Evolutionary conservation across 2,329 filamentous ascomycete species (phyloP), one percentile per base, ranked within the genome.

Genomic region (Aspergillus sp.): DNA sequence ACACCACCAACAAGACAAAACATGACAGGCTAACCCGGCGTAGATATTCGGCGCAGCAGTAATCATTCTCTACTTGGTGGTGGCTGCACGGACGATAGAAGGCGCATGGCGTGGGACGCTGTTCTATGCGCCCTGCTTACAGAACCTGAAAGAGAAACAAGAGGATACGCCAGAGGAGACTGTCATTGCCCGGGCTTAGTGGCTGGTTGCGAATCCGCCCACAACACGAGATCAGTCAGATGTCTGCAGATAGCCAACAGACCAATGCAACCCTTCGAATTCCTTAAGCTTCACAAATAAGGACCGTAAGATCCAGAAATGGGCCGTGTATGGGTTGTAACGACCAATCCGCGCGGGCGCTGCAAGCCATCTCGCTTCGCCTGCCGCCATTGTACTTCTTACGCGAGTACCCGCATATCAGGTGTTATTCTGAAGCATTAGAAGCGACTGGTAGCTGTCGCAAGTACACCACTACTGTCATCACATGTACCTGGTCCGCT

Each of bases 51-150:
- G 74, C 9, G 61, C 75, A 4, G 63, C 69, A 2, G 78, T 82
- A 0, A 69, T 77, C 9, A 24, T 81, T 2, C 65, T 82, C 2
- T 83, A 79, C 79, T 69, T 76, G 13, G 65, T 81, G 2, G 77
- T 82, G 5, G 73, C 73, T 1, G 59, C 59, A 4, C 69, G 73
- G 1, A 83, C 80, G 1, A 62, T 73, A 0, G 63, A 68, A 52
- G 74, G 74, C 6, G 76, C 75, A 7, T 71, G 71, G 60, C 71
- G 65, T 13, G 78, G 79, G 1, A 66, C 71, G 26, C 52, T 82
- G 11, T 78, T 81, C 55, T 68, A 76, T 52, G 78, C 79, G 4
- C 79, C 79, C 4, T 81, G 79, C 61, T 59, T 81, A 26, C 66
- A 69, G 53, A 68, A 72, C 48, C 59, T 70, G 35, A 59, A 60